Evolutionary conservation across 2,329 filamentous ascomycete genomes (phyloP), one percentile per base, ranked within the genome.

Genomic region (Chaetothyriales sp.): DNA sequence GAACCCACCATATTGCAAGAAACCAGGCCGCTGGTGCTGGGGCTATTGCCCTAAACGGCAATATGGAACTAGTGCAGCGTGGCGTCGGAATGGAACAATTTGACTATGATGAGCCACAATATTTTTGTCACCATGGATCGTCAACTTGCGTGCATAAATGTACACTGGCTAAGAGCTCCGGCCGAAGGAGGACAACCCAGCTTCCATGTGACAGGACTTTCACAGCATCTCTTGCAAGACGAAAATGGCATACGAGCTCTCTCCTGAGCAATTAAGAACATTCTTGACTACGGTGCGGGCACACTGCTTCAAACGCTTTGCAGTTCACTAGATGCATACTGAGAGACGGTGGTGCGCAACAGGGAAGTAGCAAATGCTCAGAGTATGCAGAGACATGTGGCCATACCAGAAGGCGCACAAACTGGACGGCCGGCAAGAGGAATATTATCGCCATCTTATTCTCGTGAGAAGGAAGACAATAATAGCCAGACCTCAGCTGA

Each of bases 251-350:
- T 59, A 19, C 53, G 51, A 54, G 51, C 49, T 15, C 5, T 56
- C 51, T 52, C 51, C n/a, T 48, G 51, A 53, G 54, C 55, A 29
- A 50, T 56, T 15, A 59, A 56, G 49, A 59, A 59, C 47, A 59
- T 57, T 25, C 53, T 59, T 19, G 53, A 57, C 46, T 18, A 54
- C 19, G 44, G 47, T 50, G 18, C 19, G 7, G 44, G 50, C n/a
- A 9, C 22, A 40, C 53, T 49, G 13, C 49, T 57, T 19, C 45
- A 20, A 46, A 44, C 37, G 47, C 44, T 59, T 44, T 53, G 55
- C 37, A 20, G 44, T 5, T 49, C 54, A 47, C 46, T 57, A 33
- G 55, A 56, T 50, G 50, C 18, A 50, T 56, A 56, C 43, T 47
- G 53, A 10, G 48, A 57, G 43, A 59, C 22, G 46, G 50, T 52